Percentiles rank a stretch among this genome's conserved stretches.
These are phyloP conservation scores for Tulasnella sp. DNA, from an alignment of 768 basidiomycete species.

Conservation along the genomic window DNA sequence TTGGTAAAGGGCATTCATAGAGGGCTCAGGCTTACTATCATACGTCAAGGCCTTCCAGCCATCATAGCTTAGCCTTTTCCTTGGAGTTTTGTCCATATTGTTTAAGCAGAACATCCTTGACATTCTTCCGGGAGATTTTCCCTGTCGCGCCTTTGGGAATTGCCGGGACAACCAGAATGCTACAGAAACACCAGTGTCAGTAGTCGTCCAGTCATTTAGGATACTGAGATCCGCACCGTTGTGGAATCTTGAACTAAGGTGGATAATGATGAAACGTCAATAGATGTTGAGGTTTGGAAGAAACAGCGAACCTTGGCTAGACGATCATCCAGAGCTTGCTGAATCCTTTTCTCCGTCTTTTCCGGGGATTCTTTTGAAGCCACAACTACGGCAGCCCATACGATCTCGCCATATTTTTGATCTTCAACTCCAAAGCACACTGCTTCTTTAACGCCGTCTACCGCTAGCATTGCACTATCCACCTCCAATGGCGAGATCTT, in stretches of 20 bases:
- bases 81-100: slow-evolving; percentile 3
- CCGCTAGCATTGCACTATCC: slow-evolving; percentile 37
- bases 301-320: not conserved
- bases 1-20: too few species aligned
- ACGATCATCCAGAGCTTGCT: slow-evolving; percentile 2
- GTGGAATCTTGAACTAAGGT: slow-evolving; percentile 12
- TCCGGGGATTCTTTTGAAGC: not conserved
- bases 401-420: slow-evolving; percentile 16
- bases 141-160: slow-evolving; percentile 13
- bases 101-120: slow-evolving; percentile 13
- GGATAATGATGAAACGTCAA: not conserved
- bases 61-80: slow-evolving; percentile 9
- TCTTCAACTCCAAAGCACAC: slow-evolving; percentile 21
- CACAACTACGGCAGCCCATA: slow-evolving; percentile 16
- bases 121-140: slow-evolving; percentile 13
- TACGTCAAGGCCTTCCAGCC: not conserved
- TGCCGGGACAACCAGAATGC: not conserved
- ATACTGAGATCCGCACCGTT: too few species aligned
- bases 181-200: too few species aligned
- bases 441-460: slow-evolving; percentile 30
- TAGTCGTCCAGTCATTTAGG: too few species aligned
- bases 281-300: not conserved
- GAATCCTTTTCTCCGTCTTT: slow-evolving; percentile 5
- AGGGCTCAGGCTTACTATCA: not conserved
- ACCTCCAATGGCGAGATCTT: slow-evolving; percentile 50